Evolutionary conservation across 768 basidiomycete species (phyloP), one percentile per base, ranked within the genome.

Genomic region (Cantharellus anzutake): DNA sequence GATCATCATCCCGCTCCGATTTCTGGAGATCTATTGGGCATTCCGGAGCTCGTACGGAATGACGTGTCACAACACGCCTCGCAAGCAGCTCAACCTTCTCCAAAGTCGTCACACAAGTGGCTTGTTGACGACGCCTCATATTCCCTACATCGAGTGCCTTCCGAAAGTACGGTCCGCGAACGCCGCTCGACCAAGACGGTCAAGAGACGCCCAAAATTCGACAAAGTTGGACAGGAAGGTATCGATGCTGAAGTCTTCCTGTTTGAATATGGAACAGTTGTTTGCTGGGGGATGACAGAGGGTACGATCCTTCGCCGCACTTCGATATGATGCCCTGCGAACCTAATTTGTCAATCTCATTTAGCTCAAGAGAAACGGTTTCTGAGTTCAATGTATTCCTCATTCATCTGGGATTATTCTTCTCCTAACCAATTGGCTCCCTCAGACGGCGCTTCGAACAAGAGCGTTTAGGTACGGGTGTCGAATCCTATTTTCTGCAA

Each of bases 281-380:
- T 97, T 35, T 87, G 94, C 57, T 97, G 93, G 93, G 93, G 93
- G 35, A 96, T 97, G 92, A 84, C 87, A 42, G 90, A 96, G 44
- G 7, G n/a, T n/a, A n/a, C n/a, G n/a, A n/a, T n/a, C n/a, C n/a
- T n/a, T n/a, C n/a, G n/a, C n/a, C n/a, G n/a, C n/a, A n/a, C n/a
- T n/a, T n/a, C n/a, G n/a, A n/a, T n/a, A n/a, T n/a, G n/a, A n/a
- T n/a, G n/a, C n/a, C n/a, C n/a, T n/a, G n/a, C n/a, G n/a, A n/a
- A n/a, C n/a, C n/a, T n/a, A n/a, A n/a, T n/a, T n/a, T n/a, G n/a
- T n/a, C n/a, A n/a, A n/a, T n/a, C n/a, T n/a, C n/a, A n/a, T n/a
- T n/a, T n/a, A 68, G 74, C 80, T 3, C 88, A 96, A 67, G 93
- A 97, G 73, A 86, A 80, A 69, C 76, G 91, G 4, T 91, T 97